A percentile compares a stretch with the other conserved stretches of the same genome.
These are phyloP conservation scores for Parsonsia alboflavescens DNA, from an alignment of 257 asterid species.

Conservation along the genomic window DNA sequence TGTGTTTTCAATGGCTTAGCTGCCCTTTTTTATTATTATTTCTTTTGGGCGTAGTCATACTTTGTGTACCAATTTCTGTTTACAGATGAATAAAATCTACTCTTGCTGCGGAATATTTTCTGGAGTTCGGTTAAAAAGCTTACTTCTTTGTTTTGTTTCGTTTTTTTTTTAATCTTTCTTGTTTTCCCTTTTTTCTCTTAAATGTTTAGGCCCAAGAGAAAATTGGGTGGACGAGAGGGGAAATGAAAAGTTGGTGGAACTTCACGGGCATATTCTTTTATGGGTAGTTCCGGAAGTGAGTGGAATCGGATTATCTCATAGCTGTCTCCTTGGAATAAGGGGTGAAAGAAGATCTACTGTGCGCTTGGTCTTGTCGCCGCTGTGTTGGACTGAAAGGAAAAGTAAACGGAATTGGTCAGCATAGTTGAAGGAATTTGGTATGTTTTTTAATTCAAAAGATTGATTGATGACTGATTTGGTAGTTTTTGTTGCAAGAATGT, in stretches of 20 bases:
- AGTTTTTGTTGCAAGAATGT: background rate
- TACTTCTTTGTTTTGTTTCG: background rate
- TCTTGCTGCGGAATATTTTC: background rate
- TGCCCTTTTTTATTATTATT: background rate
- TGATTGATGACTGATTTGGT: background rate
- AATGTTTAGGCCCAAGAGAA: background rate
- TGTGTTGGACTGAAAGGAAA: background rate
- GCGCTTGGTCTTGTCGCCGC: background rate
- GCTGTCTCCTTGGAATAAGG: background rate
- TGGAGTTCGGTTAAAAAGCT: background rate
- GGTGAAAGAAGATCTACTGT: background rate
- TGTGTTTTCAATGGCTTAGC: background rate
- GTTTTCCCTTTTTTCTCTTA: background rate
- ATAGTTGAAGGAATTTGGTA: background rate
- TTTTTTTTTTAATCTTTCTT: background rate
- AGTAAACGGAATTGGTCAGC: background rate
- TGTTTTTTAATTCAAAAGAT: background rate
- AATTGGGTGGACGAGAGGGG: background rate
- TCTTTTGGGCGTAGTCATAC: background rate
- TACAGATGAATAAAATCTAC: background rate
- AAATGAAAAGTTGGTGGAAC: background rate
- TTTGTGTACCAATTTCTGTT: background rate
- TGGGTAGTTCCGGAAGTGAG: constrained; percentile 1
- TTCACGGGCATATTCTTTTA: constrained; percentile 12
- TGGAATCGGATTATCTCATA: background rate